phyloP scores from a whole-genome alignment of 805 yeast species.

The Sungouiozyma intestinalis region DNA sequence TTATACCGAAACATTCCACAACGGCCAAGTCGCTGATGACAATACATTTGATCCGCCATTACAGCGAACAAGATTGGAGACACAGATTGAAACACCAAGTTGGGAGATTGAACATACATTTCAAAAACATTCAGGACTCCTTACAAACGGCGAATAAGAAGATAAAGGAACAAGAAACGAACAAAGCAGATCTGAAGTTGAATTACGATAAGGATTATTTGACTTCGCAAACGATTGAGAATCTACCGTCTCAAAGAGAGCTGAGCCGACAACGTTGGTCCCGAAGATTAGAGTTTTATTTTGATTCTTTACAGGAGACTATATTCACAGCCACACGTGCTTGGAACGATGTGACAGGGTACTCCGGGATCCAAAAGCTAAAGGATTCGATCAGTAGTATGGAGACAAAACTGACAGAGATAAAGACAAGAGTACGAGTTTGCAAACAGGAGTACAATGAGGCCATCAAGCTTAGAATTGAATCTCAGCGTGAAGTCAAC shows the following conservation, averaged over 20 bases:
- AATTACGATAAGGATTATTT: slow-evolving; percentile 31
- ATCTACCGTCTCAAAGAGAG: slow-evolving; percentile 39
- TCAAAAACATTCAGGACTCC: slow-evolving; percentile 26
- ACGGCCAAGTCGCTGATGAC: no score
- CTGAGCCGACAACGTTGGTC: slow-evolving; percentile 32
- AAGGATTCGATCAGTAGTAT: slow-evolving; percentile 46
- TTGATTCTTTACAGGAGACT: slow-evolving; percentile 47
- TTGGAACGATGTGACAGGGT: slow-evolving; percentile 87
- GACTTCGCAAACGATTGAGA: slow-evolving; percentile 24
- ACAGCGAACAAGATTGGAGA: not conserved
- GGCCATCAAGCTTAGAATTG: slow-evolving; percentile 54
- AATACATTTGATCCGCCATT: not conserved
- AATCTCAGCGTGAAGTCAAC: slow-evolving; percentile 75
- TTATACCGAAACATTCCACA: no score
- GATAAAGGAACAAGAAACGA: slow-evolving; percentile 29
- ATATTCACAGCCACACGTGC: slow-evolving; percentile 53
- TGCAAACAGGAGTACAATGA: slow-evolving; percentile 44
- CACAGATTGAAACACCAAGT: not conserved
- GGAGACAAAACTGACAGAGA: slow-evolving; percentile 42
- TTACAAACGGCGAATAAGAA: slow-evolving; percentile 31
- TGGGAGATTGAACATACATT: slow-evolving; percentile 7
- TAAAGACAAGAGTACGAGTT: slow-evolving; percentile 38
- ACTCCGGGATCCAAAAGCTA: slow-evolving; percentile 64
- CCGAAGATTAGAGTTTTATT: slow-evolving; percentile 37
- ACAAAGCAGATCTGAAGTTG: slow-evolving; percentile 22